Base-by-base conservation (phyloP, 2,329 filamentous ascomycete species). In the Neopestalotiopsis rosae region DNA sequence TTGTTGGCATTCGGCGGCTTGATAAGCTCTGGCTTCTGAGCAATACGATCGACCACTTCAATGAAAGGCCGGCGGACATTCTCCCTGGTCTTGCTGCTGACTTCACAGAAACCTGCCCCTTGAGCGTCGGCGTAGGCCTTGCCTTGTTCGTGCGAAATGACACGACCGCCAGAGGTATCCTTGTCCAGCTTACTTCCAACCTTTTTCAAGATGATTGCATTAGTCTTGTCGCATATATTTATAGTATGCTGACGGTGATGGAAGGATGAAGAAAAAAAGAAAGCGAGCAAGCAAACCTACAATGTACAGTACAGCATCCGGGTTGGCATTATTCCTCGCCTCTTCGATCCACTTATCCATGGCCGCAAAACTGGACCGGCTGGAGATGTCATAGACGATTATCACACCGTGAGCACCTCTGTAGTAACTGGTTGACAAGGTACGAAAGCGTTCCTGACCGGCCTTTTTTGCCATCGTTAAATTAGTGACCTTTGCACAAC, bases 261-360 rank as follows among this genome's bases (percentile, higher is more conserved):
- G 6, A 14, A 9, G 14, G 28, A 14, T n/a, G 17, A 66, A 2
- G 42, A 6, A 13, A 17, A 30, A 40, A 58, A 45, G 40, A 38
- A 65, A 24, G 3, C 24, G 32, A 20, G 24, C 13, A 24, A 28
- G 24, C 24, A 28, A 28, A 34, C 59, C 34, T 77, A 84, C 85
- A 70, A 88, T 73, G 72, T 84, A 87, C 69, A 85, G 80, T 58
- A 83, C 81, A n/a, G 84, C 83, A 9, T 83, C 82, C 0, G 83
- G 80, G 24, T 82, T 81, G 2, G 85, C 85, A 73, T 87, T 87
- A 13, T 77, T 75, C 73, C 86, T 82, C 6, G 83, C 86, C 74
- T 88, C 86, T 59, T 85, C 82, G 71, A 87, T 86, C 86, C 86
- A 89, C 64, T 80, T 79, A 61, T 85, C 84, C 84, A 88, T 86